Base-by-base conservation (phyloP, 345 rosid species). In the Gossypium anomalum region DNA sequence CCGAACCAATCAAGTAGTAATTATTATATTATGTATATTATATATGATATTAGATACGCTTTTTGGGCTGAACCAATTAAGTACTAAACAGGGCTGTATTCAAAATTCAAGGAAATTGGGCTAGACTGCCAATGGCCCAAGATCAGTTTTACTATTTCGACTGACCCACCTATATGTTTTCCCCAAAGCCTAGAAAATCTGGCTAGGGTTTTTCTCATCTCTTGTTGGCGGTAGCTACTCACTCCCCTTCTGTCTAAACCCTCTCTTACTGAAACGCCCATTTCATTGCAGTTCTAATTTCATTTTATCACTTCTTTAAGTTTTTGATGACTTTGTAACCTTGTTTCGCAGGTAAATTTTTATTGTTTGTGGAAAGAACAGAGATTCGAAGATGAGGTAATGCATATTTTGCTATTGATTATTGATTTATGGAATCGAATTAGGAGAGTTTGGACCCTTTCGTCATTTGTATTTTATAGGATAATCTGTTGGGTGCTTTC, bases 321-420 rank as follows among this genome's bases (percentile, higher is more conserved):
- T 17, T 52, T 20, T 14, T 38, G 3, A 41, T 75, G n/a, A 19
- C 22, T 9, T 45, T 11, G 29, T 10, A 56, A 14, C 25, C 34
- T 9, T 34, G 52, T 22, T 76, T 66, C 4, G 7, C 74, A 81
- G 83, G 45, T 34, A 9, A 58, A 25, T 19, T 67, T 38, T 70
- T 44, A 1, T 48, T 48, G 34, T 27, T 25, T n/a, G 47, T 10
- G 19, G 81, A 7, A 48, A 59, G 4, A 11, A n/a, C 56, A 12
- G 9, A 25, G 78, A 10, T 60, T 65, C 77, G 55, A 53, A 29
- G 67, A 81, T 81, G 86, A 83, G 86, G 86, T 83, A 49, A 71
- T 70, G 23, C 48, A 19, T 53, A 25, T 7, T 43, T 58, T 58
- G 27, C 1, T 22, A 11, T 10, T 58, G 62, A 22, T 58, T 58